Conservation (phyloP, 441 rosid genomes). For the Biscutella auriculata region DNA sequence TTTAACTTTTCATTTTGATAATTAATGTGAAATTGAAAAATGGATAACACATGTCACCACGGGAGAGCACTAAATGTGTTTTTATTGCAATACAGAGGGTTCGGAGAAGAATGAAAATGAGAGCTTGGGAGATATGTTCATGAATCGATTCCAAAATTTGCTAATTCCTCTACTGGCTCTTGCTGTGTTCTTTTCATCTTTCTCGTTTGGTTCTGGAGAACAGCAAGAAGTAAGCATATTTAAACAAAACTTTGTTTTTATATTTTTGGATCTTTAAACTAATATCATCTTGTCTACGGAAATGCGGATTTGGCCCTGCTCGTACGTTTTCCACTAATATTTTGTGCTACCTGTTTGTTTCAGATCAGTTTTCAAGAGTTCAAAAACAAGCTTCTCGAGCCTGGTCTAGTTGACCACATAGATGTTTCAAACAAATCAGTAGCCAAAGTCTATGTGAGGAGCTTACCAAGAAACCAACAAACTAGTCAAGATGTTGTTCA, state of each 20-base stretch:
- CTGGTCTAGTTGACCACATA: conserved; percentile 69
- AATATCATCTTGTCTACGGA: neutral
- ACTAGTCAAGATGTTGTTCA: conserved; percentile 25
- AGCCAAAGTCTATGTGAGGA: conserved; percentile 56
- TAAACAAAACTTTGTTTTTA: neutral
- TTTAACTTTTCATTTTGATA: no score
- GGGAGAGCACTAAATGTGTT: no score
- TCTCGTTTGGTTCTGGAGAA: conserved; percentile 37
- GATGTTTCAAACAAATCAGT: conserved; percentile 56
- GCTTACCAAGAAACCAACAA: conserved; percentile 32
- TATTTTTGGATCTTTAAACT: neutral
- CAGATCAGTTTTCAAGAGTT: conserved; percentile 79
- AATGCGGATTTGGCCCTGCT: neutral
- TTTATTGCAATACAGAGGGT: conserved; percentile 43
- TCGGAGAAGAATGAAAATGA: conserved; percentile 45
- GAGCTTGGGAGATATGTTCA: conserved; percentile 36
- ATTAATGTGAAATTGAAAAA: no score
- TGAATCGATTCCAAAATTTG: conserved; percentile 38
- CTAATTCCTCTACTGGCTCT: conserved; percentile 43
- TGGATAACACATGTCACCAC: no score
- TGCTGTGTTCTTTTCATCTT: conserved; percentile 36
- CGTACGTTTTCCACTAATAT: neutral
- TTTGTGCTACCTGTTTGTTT: neutral
- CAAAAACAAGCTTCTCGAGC: conserved; percentile 62
- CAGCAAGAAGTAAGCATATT: conserved; percentile 43